phyloP scores from a whole-genome alignment of 78 protist genomes.

The Dictyostelium citrinum region DNA sequence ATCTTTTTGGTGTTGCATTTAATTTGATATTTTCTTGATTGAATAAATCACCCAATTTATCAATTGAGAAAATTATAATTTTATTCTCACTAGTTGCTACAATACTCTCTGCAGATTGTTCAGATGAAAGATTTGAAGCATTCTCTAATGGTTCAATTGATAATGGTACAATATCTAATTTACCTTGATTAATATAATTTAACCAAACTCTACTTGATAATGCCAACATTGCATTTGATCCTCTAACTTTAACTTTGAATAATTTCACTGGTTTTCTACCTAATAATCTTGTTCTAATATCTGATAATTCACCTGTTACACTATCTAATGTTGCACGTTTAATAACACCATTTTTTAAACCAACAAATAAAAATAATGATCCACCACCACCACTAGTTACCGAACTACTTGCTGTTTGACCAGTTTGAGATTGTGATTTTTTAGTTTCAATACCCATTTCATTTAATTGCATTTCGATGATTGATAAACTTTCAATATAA shows the following conservation, averaged over 20 bases:
- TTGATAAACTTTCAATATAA: conserved; percentile 3
- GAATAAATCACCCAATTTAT: conserved; percentile 89
- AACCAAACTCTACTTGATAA: conserved; percentile 94
- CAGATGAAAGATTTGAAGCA: conserved; percentile 92
- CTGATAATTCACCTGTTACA: conserved; percentile 90
- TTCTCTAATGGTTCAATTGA: conserved; percentile 84
- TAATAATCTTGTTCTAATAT: conserved; percentile 80
- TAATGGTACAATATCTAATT: conserved; percentile 85
- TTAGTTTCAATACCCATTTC: conserved; percentile 8
- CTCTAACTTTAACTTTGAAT: conserved; percentile 57
- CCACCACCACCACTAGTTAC: background rate
- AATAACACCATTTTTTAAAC: conserved; percentile 95
- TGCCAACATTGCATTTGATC: conserved; percentile 89
- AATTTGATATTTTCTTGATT: conserved; percentile 82
- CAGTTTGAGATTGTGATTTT: background rate
- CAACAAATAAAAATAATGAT: conserved; percentile 85
- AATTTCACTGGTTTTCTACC: conserved; percentile 91
- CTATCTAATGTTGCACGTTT: conserved; percentile 90
- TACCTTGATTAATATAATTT: conserved; percentile 73
- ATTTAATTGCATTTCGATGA: conserved; percentile 14
- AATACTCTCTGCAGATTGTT: conserved; percentile 94
- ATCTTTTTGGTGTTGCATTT: conserved; percentile 87
- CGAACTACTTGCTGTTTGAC: background rate
- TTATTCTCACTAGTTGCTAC: conserved; percentile 90
- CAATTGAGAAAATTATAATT: conserved; percentile 87